These are phyloP conservation scores for Melaleuca quinquenervia DNA, from an alignment of 345 rosid species.

Conservation along the genomic window DNA sequence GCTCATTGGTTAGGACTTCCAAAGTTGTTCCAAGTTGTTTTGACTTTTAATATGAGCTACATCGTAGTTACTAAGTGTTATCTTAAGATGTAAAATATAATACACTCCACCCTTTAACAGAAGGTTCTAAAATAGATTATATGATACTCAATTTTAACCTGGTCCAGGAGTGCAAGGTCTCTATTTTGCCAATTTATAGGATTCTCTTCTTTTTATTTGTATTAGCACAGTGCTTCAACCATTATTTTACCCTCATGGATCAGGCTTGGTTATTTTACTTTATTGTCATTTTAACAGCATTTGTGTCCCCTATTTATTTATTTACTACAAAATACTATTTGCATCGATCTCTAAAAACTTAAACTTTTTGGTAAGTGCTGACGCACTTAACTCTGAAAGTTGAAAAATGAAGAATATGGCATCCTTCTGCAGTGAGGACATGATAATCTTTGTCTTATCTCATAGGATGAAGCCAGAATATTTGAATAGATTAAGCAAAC, in stretches of 20 bases:
- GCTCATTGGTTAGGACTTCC: background rate
- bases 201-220: background rate
- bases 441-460: background rate
- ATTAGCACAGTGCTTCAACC: background rate
- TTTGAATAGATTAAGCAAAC: background rate
- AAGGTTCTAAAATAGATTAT: background rate
- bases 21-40: background rate
- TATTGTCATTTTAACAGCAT: background rate
- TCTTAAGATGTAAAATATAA: background rate
- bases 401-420: background rate
- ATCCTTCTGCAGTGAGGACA: background rate
- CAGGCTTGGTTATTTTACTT: background rate
- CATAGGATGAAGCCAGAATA: background rate
- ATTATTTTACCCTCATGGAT: background rate
- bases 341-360: background rate
- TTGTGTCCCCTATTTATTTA: background rate
- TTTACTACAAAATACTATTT: too few species aligned
- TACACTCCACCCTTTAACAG: background rate
- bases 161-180: background rate
- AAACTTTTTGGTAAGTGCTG: background rate
- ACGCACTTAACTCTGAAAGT: background rate
- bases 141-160: background rate
- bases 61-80: background rate
- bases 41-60: background rate
- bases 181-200: background rate